phyloP scores from a whole-genome alignment of 495 filamentous ascomycete species.

The Neurospora discreta region DNA sequence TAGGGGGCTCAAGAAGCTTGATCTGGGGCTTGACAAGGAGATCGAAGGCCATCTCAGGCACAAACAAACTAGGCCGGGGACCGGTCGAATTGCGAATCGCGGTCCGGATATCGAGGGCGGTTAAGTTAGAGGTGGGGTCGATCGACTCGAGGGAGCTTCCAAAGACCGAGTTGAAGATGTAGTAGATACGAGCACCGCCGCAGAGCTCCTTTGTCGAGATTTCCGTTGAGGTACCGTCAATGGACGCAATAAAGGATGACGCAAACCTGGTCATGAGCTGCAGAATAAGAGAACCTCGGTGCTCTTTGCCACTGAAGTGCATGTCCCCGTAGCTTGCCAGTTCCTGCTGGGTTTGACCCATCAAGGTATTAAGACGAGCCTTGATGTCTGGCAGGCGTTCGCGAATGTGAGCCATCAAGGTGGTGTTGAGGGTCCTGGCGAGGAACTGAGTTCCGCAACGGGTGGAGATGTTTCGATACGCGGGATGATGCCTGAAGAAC shows the following conservation, averaged over 20 bases:
- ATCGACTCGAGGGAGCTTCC: slow-evolving; percentile 94
- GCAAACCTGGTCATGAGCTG: slow-evolving; percentile 98
- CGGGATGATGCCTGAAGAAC: slow-evolving; percentile 94
- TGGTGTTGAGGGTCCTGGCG: slow-evolving; percentile 89
- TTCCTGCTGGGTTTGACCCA: slow-evolving; percentile 99
- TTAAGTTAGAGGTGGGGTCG: slow-evolving; percentile 88
- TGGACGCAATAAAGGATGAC: slow-evolving; percentile 95
- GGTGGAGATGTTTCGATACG: slow-evolving; percentile 90
- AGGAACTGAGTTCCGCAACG: slow-evolving; percentile 92
- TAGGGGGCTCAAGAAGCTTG: slow-evolving; percentile 89
- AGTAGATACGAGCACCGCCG: slow-evolving; percentile 94
- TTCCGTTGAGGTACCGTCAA: slow-evolving; percentile 95
- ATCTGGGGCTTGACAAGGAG: slow-evolving; percentile 97
- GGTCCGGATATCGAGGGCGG: slow-evolving; percentile 92
- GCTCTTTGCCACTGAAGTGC: slow-evolving; percentile 95
- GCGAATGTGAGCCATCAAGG: slow-evolving; percentile 92
- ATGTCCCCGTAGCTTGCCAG: slow-evolving; percentile 96
- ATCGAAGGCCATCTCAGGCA: slow-evolving; percentile 95
- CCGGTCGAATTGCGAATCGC: slow-evolving; percentile 98
- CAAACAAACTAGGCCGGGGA: slow-evolving; percentile 88
- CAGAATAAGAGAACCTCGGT: slow-evolving; percentile 85
- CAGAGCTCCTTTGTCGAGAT: slow-evolving; percentile 98
- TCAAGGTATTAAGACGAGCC: slow-evolving; percentile 89
- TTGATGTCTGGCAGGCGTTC: slow-evolving; percentile 97
- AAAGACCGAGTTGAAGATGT: slow-evolving; percentile 99